phyloP scores from a whole-genome alignment of 768 basidiomycete species.

The Lactifluus hygrophoroides region DNA sequence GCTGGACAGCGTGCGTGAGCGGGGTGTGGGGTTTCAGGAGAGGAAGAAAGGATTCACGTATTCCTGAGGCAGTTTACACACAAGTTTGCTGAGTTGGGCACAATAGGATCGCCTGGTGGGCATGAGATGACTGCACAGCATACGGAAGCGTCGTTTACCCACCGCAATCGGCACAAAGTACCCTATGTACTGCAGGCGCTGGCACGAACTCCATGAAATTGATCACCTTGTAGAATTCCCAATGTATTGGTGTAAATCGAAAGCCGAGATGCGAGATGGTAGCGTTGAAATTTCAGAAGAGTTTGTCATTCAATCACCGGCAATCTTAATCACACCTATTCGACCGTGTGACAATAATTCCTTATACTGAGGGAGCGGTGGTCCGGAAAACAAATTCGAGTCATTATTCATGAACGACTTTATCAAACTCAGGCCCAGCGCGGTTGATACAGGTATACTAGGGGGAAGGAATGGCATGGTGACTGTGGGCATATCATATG shows the following conservation, averaged over 20 bases:
- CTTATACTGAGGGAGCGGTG: not conserved
- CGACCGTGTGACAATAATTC: constrained; percentile 1
- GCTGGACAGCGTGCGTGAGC: constrained; percentile 29
- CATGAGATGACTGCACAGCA: not conserved
- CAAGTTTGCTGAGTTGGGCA: constrained; percentile 87
- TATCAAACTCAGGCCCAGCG: not conserved
- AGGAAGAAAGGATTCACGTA: constrained; percentile 42
- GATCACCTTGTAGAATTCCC: not conserved
- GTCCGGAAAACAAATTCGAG: not conserved
- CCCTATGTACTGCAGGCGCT: constrained; percentile 66
- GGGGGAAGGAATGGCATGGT: not conserved
- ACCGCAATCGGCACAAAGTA: constrained; percentile 89
- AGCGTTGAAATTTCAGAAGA: not conserved
- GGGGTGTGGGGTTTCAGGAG: not conserved
- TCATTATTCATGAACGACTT: not conserved
- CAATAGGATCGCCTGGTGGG: constrained; percentile 65
- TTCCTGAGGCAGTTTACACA: constrained; percentile 86
- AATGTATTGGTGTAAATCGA: not conserved
- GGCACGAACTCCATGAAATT: constrained; percentile 68
- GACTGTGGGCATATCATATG: not conserved
- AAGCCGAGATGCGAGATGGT: not conserved
- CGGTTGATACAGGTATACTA: not conserved
- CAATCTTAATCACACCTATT: not conserved
- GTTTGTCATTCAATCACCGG: not conserved
- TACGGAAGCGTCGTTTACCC: constrained; percentile 21